These are phyloP conservation scores for Auriscalpium microsporum DNA, from an alignment of 768 basidiomycete species.

Conservation along the genomic window DNA sequence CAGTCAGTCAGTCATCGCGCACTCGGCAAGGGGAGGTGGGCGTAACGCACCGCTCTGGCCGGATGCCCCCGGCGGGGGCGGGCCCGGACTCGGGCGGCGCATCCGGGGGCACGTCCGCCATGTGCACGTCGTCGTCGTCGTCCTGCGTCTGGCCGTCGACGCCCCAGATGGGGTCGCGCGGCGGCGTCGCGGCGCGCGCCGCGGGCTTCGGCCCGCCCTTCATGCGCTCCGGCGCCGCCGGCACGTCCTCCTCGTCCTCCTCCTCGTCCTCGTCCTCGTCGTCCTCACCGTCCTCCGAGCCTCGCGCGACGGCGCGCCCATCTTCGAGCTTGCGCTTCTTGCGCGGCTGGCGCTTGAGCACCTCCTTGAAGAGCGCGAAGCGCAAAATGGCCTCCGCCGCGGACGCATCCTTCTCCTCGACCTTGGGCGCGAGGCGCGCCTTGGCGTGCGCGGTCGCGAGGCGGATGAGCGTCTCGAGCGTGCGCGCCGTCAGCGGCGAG, in stretches of 20 bases:
- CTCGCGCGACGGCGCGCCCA: constrained; percentile 37
- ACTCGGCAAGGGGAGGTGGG: too few relatives aligned
- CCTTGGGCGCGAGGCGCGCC: constrained; percentile 77
- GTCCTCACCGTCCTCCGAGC: constrained; percentile 30
- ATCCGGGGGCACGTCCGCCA: constrained; percentile 42
- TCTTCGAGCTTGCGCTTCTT: constrained; percentile 86
- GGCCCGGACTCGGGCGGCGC: constrained; percentile 33
- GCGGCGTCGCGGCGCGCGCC: constrained; percentile 18
- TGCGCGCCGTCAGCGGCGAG: constrained; percentile 94
- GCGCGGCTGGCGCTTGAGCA: constrained; percentile 67
- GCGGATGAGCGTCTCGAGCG: constrained; percentile 96
- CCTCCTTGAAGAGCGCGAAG: constrained; percentile 97
- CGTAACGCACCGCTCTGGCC: constrained; percentile 49
- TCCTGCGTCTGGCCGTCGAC: constrained; percentile 51
- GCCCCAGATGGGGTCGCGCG: constrained; percentile 51
- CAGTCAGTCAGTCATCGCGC: background rate
- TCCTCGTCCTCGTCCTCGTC: constrained; percentile 46
- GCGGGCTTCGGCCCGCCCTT: constrained; percentile 20
- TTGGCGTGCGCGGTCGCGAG: constrained; percentile 97
- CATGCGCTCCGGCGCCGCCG: constrained; percentile 40
- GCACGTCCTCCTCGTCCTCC: constrained; percentile 39
- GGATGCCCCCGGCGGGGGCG: constrained; percentile 35
- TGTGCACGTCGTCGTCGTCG: too few relatives aligned
- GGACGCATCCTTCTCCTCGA: constrained; percentile 77
- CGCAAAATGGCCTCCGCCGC: constrained; percentile 93